Base-by-base conservation (phyloP, 345 rosid genomes). In the Draba incana region DNA sequence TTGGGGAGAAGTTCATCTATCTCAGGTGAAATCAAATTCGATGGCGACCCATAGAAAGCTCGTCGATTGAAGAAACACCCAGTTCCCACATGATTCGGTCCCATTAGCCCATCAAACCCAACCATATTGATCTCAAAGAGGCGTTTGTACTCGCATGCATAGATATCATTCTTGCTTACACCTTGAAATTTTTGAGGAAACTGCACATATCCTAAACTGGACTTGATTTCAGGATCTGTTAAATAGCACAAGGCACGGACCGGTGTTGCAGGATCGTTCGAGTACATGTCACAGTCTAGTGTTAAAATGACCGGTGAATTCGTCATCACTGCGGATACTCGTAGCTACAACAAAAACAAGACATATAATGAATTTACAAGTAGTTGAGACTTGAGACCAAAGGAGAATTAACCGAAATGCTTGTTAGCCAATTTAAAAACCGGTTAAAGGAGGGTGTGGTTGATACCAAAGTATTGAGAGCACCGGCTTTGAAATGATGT, bases 401-500 rank as follows among this genome's bases (percentile, higher is more conserved):
- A 20, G 20, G 20, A 20, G 0, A 20, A 20, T 20, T 20, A 20
- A 43, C 20, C 9, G 33, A 69, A 31, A 42, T 8, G 20, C 4
- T 38, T 41, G 12, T 41, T 12, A 30, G 41, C 41, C 23, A 2
- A 45, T 51, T 2, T 3, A 0, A 13, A 41, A 48, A 47, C 50
- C 20, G 16, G 10, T 23, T 38, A 25, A 38, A 4, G 2, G 49
- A 6, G 2, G 60, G 31, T 23, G 37, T 58, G 43, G 57, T 6
- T n/a, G 13, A 45, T 81, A 85, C 92, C 84, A 89, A 56, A 7
- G 71, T 79, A 59, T 92, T 92, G 27, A 92, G 90, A 70, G 98
- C 98, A 48, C 98, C 98, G 8, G 89, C 94, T 76, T 92, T 92
- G 69, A 79, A 92, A 62, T 87, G 73, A 72, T 92, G 96, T 10